phyloP scores from a whole-genome alignment of 2,329 filamentous ascomycete genomes.

The Aspergillus sp. region DNA sequence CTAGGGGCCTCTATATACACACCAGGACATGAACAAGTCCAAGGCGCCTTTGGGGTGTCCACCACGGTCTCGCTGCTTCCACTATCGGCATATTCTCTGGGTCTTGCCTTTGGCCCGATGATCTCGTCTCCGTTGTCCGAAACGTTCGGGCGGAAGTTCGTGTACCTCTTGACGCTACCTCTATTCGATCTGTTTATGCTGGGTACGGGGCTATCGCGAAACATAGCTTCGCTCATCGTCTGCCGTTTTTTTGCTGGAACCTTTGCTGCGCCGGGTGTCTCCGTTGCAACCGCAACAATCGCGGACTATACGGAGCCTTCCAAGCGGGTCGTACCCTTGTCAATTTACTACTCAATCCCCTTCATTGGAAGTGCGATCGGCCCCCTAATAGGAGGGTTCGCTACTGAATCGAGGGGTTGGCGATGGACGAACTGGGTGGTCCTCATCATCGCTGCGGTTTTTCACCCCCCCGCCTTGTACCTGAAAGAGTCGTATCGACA shows the following conservation, averaged over 20 bases:
- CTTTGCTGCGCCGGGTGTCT: conserved; percentile 54
- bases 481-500: conserved; percentile 65
- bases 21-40: conserved; percentile 54
- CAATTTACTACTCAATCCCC: conserved; percentile 17
- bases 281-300: conserved; percentile 69
- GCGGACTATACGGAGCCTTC: conserved; percentile 47
- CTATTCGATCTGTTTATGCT: conserved; percentile 56
- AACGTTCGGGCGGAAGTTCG: conserved; percentile 64
- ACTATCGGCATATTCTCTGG: conserved; percentile 67
- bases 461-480: conserved; percentile 60
- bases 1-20: conserved; percentile 34
- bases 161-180: conserved; percentile 66
- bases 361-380: conserved; percentile 35
- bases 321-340: conserved; percentile 10
- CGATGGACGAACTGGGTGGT: conserved; percentile 72
- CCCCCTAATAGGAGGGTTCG: conserved; percentile 68
- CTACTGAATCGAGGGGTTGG: conserved; percentile 62
- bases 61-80: conserved; percentile 50
- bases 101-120: conserved; percentile 68
- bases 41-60: conserved; percentile 34
- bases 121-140: conserved; percentile 74
- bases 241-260: conserved; percentile 73
- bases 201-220: conserved; percentile 51
- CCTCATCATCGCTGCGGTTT: conserved; percentile 58
- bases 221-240: conserved; percentile 67